Percentiles rank a stretch among this genome's conserved stretches.
Conservation (phyloP, 2,329 filamentous ascomycete species). For the Ceratocystis smalleyi region DNA sequence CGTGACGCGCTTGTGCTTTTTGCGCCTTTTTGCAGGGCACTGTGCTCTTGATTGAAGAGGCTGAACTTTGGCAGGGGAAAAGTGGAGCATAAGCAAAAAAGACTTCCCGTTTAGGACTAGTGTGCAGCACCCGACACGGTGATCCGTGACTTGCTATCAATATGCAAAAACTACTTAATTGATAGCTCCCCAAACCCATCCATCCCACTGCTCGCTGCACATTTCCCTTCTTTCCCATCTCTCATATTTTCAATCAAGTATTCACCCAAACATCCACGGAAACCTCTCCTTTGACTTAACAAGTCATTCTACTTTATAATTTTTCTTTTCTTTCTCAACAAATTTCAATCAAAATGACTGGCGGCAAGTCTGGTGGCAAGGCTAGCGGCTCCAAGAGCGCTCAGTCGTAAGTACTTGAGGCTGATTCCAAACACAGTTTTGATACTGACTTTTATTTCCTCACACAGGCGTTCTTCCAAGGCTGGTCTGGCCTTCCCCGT, state of each 20-base stretch:
- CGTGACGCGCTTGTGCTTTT: not conserved
- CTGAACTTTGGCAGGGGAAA: conserved; percentile 13
- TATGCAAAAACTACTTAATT: conserved; percentile 44
- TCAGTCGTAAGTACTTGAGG: conserved; percentile 69
- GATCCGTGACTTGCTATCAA: conserved; percentile 34
- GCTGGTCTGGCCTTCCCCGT: conserved; percentile 97
- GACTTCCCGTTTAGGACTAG: conserved; percentile 20
- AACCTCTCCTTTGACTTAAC: not conserved
- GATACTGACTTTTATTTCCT: not conserved
- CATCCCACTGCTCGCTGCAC: not conserved
- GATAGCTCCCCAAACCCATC: conserved; percentile 20
- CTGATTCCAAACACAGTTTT: not conserved
- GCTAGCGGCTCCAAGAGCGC: conserved; percentile 97
- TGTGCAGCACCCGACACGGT: conserved; percentile 21
- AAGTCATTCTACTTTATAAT: not conserved
- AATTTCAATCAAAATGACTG: conserved; percentile 76
- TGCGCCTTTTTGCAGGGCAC: conserved; percentile 1
- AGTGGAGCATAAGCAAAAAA: conserved; percentile 18
- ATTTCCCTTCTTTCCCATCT: conserved; percentile 20
- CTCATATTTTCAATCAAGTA: conserved; percentile 20
- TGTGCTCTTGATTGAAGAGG: conserved; percentile 2
- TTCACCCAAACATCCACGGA: not conserved
- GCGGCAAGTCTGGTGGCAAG: conserved; percentile 99
- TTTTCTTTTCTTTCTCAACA: conserved; percentile 16
- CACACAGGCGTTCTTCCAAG: conserved; percentile 82